phyloP scores from a whole-genome alignment of 164 flowering plant genomes.

The Tinospora cordifolia region DNA sequence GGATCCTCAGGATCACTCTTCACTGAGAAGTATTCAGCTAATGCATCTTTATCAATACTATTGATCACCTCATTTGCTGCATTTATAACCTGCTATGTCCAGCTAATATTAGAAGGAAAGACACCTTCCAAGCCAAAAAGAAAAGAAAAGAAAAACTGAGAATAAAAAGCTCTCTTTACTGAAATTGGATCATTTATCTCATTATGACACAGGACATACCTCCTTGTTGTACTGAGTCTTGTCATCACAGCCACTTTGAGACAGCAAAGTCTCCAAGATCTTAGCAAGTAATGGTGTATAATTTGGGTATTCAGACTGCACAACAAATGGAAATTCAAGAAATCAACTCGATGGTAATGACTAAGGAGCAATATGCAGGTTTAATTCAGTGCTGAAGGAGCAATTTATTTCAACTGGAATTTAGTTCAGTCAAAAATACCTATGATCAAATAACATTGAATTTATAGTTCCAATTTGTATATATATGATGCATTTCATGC shows the following conservation, averaged over 20 bases:
- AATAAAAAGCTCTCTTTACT: background rate
- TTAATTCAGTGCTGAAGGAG: background rate
- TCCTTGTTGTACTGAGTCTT: slow-evolving; percentile 49
- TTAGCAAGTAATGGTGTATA: slow-evolving; percentile 82
- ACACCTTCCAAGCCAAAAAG: background rate
- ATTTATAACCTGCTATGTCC: slow-evolving; percentile 49
- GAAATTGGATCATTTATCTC: background rate
- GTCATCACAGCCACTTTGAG: slow-evolving; percentile 41
- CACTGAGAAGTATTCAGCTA: slow-evolving; percentile 55
- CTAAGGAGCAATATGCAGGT: background rate
- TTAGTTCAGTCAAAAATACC: background rate
- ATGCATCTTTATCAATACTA: slow-evolving; percentile 76
- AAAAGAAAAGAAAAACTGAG: background rate
- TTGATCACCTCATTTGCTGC: slow-evolving; percentile 86
- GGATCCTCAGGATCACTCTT: slow-evolving; percentile 86
- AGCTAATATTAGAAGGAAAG: slow-evolving; percentile 1
- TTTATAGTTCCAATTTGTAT: background rate
- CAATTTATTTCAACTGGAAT: background rate
- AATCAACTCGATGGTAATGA: background rate
- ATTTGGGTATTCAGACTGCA: slow-evolving; percentile 81
- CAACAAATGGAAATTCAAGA: slow-evolving; percentile 5
- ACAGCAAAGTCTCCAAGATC: slow-evolving; percentile 69
- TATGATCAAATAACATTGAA: background rate
- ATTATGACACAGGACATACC: slow-evolving; percentile 30
- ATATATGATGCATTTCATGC: background rate